A percentile compares a stretch with the other conserved stretches of the same genome.
Evolutionary conservation across 352 stramenopile genomes (phyloP).

Genomic region (Phytopythium sindhum): DNA sequence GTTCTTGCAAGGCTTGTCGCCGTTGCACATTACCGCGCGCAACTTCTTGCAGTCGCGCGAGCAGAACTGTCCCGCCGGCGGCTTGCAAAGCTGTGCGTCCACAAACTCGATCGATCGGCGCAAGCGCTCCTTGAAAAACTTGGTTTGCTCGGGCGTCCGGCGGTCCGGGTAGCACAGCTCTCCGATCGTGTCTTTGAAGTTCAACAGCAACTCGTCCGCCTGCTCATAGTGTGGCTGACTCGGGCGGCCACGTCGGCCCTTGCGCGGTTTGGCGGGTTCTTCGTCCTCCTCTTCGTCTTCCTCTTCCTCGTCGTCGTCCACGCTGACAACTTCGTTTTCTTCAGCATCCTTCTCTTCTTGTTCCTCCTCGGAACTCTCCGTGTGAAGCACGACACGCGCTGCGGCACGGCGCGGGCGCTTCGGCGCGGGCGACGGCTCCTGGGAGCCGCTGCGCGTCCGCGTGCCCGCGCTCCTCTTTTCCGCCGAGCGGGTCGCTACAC

Average conservation of each 20-base stretch:
- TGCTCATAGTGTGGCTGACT: slow-evolving; percentile 37
- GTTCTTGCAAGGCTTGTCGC: slow-evolving; percentile 58
- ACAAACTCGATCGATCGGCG: slow-evolving; percentile 68
- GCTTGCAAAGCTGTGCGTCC: slow-evolving; percentile 57
- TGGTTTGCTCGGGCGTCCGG: slow-evolving; percentile 42
- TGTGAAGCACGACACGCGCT: slow-evolving; percentile 14
- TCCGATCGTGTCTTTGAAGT: slow-evolving; percentile 64
- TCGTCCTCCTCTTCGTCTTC: slow-evolving; percentile 19
- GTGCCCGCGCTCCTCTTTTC: slow-evolving; percentile 15
- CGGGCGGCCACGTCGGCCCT: slow-evolving; percentile 14
- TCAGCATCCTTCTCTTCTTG: slow-evolving; percentile 10
- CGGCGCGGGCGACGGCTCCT: slow-evolving; percentile 5
- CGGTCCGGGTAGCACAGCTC: slow-evolving; percentile 63
- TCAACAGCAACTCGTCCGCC: slow-evolving; percentile 44
- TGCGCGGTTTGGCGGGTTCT: slow-evolving; percentile 7
- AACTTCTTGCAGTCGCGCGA: slow-evolving; percentile 53
- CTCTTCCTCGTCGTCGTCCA: slow-evolving; percentile 21
- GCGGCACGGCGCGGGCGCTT: slow-evolving; percentile 23
- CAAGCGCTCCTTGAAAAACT: slow-evolving; percentile 69
- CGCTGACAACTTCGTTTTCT: slow-evolving; percentile 13
- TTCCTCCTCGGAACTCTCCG: slow-evolving; percentile 17
- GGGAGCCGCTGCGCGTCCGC: slow-evolving; percentile 11
- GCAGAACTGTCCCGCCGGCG: slow-evolving; percentile 43
- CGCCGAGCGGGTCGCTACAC: slow-evolving; percentile 16
- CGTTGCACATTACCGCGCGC: slow-evolving; percentile 64